Evolutionary conservation across 192 early-diverging fungal genomes (phyloP).

Genomic region (Coemansia sp.): DNA sequence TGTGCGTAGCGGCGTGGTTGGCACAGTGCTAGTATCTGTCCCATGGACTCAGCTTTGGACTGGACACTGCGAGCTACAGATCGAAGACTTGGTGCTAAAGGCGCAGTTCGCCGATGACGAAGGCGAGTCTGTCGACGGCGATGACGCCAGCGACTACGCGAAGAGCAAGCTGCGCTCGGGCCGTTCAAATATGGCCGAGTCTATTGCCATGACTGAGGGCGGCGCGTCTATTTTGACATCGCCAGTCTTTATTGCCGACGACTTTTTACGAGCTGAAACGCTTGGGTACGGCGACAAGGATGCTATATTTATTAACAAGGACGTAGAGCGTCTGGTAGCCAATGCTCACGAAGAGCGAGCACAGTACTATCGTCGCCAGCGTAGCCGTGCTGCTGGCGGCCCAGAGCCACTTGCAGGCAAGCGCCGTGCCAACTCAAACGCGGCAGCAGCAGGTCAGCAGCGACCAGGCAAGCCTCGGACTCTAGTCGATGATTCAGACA

Average conservation of each 20-base stretch:
- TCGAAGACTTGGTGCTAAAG: slow-evolving; percentile 69
- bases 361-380: slow-evolving; percentile 35
- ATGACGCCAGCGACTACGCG: slow-evolving; percentile 15
- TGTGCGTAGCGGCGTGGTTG: slow-evolving; percentile 71
- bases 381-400: neutral
- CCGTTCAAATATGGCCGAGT: slow-evolving; percentile 35
- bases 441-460: neutral
- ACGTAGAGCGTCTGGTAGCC: slow-evolving; percentile 56
- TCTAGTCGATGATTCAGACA: neutral
- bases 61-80: slow-evolving; percentile 74
- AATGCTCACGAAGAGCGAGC: slow-evolving; percentile 53
- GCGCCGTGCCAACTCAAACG: neutral
- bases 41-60: slow-evolving; percentile 88
- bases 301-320: slow-evolving; percentile 56
- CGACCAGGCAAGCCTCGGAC: neutral
- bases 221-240: slow-evolving; percentile 73
- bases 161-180: slow-evolving; percentile 16
- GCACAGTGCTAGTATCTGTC: slow-evolving; percentile 68
- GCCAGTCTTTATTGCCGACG: slow-evolving; percentile 86
- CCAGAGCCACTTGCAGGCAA: neutral
- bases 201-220: slow-evolving; percentile 60
- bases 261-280: slow-evolving; percentile 76
- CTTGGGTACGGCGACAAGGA: slow-evolving; percentile 68
- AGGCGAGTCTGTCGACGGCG: slow-evolving; percentile 9
- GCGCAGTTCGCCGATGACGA: slow-evolving; percentile 30